A percentile compares a stretch with the other conserved stretches of the same genome.
Evolutionary conservation across 306 rosid genomes (phyloP).

Genomic region (Lathyrus sativus): DNA sequence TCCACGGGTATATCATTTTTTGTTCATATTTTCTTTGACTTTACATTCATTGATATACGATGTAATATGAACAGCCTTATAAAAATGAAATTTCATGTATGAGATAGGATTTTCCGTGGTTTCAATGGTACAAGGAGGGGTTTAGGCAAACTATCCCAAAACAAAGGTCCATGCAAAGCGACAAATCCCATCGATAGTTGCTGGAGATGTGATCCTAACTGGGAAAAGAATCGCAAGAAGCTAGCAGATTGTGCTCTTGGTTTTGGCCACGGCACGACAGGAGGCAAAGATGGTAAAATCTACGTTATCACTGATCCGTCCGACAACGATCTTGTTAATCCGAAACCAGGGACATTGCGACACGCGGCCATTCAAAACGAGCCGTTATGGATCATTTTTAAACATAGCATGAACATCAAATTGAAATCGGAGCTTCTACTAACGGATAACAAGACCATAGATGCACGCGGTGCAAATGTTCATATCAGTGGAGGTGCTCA

Average conservation of each 20-base stretch:
- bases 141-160: not conserved
- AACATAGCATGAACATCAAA: constrained; percentile 41
- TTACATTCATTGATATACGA: not conserved
- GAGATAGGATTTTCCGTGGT: constrained; percentile 33
- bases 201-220: constrained; percentile 57
- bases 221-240: constrained; percentile 49
- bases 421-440: constrained; percentile 36
- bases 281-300: constrained; percentile 52
- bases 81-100: not conserved
- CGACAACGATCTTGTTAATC: constrained; percentile 43
- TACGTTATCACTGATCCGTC: constrained; percentile 46
- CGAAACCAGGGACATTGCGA: constrained; percentile 52
- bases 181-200: constrained; percentile 55
- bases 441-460: constrained; percentile 49
- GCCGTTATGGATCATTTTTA: constrained; percentile 59
- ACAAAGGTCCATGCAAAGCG: constrained; percentile 42
- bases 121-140: constrained; percentile 40
- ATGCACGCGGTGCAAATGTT: constrained; percentile 55
- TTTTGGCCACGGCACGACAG: constrained; percentile 46
- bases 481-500: constrained; percentile 54
- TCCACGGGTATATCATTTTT: constrained; percentile 37
- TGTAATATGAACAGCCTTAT: not conserved
- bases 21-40: not conserved
- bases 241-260: constrained; percentile 53
- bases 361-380: constrained; percentile 37